Percentiles rank a stretch among this genome's conserved stretches.
Conservation (phyloP, 768 basidiomycete species). For the Pisolithus albus region DNA sequence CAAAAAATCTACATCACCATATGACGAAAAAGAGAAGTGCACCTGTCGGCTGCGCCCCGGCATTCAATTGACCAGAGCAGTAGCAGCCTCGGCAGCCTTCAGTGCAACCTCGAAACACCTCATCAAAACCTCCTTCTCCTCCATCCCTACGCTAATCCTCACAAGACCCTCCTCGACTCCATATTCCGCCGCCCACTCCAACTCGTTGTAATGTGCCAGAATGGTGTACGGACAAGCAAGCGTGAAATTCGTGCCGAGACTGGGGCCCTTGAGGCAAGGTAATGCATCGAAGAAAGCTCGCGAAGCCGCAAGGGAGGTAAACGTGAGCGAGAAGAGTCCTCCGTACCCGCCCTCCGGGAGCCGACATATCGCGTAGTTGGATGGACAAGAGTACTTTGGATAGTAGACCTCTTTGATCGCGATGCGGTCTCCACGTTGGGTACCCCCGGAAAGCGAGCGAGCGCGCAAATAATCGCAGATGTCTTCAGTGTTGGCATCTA, state of each 20-base stretch:
- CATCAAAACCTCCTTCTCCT: conserved; percentile 54
- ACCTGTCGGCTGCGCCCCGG: background rate
- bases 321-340: conserved; percentile 82
- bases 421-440: conserved; percentile 13
- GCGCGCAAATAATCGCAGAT: conserved; percentile 73
- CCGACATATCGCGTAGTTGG: conserved; percentile 67
- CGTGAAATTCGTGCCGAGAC: conserved; percentile 92
- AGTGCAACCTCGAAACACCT: conserved; percentile 58
- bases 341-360: conserved; percentile 61
- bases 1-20: background rate
- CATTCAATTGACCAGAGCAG: background rate
- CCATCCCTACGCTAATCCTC: conserved; percentile 87
- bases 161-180: conserved; percentile 83
- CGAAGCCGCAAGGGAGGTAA: conserved; percentile 62
- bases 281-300: conserved; percentile 81
- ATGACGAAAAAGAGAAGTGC: background rate
- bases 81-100: conserved; percentile 55
- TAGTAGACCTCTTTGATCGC: conserved; percentile 84
- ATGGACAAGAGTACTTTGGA: conserved; percentile 71
- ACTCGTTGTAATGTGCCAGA: conserved; percentile 81
- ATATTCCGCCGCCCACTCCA: conserved; percentile 86
- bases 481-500: conserved; percentile 78
- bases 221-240: conserved; percentile 91
- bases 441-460: conserved; percentile 41
- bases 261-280: conserved; percentile 82